Percentiles rank a stretch among this genome's conserved stretches.
Conservation (phyloP, 2,329 filamentous ascomycete genomes). For the Penicillium brasilianum region DNA sequence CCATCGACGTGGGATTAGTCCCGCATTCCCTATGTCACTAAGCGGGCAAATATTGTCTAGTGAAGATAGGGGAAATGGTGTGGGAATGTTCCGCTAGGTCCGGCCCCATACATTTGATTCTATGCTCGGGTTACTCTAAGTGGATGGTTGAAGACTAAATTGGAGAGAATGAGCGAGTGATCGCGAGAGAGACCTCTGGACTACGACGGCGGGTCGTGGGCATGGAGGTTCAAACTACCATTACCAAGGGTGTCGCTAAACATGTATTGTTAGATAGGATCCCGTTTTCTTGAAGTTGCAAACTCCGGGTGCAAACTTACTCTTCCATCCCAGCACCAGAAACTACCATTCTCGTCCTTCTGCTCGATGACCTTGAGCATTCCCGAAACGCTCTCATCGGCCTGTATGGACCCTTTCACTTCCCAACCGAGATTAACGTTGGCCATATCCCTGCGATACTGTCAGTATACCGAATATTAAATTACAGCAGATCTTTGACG, state of each 20-base stretch:
- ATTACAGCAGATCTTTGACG: conserved; percentile 13
- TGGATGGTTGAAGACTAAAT: neutral
- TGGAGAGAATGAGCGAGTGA: neutral
- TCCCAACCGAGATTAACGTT: conserved; percentile 59
- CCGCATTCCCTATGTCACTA: neutral
- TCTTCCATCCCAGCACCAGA: conserved; percentile 62
- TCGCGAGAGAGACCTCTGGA: too few species aligned
- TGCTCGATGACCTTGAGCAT: conserved; percentile 59
- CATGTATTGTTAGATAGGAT: neutral
- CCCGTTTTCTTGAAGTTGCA: neutral
- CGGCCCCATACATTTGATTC: neutral
- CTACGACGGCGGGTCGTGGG: too few species aligned
- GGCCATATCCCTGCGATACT: conserved; percentile 55
- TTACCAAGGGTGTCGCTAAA: conserved; percentile 1
- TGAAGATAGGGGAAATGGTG: neutral
- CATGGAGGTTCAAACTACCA: too few species aligned
- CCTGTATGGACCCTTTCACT: conserved; percentile 58
- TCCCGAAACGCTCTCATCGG: conserved; percentile 55
- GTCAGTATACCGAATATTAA: neutral
- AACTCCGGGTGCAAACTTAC: conserved; percentile 35
- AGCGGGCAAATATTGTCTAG: neutral
- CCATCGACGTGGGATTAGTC: neutral
- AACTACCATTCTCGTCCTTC: conserved; percentile 58
- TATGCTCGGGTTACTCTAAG: neutral
- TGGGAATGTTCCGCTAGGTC: neutral